Evolutionary conservation across 1,284 basidiomycete species (phyloP), one percentile per base, ranked within the genome.

Genomic region (Tilletia caries): DNA sequence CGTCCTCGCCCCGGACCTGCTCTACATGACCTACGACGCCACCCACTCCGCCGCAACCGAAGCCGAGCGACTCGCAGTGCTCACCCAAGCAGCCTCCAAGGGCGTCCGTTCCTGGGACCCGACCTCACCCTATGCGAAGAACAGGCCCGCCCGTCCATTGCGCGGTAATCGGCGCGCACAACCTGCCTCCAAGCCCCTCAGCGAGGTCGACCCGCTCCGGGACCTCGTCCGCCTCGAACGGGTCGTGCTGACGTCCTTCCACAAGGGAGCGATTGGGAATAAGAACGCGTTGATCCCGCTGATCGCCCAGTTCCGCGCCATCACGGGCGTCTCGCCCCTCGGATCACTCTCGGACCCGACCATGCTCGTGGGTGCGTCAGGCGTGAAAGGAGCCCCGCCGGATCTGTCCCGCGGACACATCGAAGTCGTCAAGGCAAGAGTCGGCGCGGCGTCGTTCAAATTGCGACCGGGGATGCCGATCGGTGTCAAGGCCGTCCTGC

Each of bases 1-100:
- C 67, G 91, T 93, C 10, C 87, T 98, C 70, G 88, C 89, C 27
- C 90, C 93, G 78, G 89, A 97, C 85, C 86, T 96, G 76, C 89
- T 98, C 87, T 98, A 98, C 88, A 91, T 98, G 89, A 92, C 91
- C 65, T 97, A 96, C 86, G 87, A 89, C 70, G 73, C 75, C 0
- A 54, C 25, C 8, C 58, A n/a, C 58, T 6, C 34, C 15, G 29
- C 62, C 6, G 66, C 60, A 23, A 44, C 65, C 44, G 68, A 5
- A 65, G 44, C 27, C 1, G 44, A 66, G n/a, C 23, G 18, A 25
- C 23, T 32, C 1, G 46, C 46, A 12, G 13, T 50, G 25, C 20
- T 18, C 6, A 23, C 23, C 27, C 25, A 37, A 18, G 32, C 25
- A 8, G 48, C 48, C 12, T 29, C 37, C 46, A 66, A 66, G 46